phyloP scores from a whole-genome alignment of 2,329 filamentous ascomycete genomes.

The Helotiales sp. region DNA sequence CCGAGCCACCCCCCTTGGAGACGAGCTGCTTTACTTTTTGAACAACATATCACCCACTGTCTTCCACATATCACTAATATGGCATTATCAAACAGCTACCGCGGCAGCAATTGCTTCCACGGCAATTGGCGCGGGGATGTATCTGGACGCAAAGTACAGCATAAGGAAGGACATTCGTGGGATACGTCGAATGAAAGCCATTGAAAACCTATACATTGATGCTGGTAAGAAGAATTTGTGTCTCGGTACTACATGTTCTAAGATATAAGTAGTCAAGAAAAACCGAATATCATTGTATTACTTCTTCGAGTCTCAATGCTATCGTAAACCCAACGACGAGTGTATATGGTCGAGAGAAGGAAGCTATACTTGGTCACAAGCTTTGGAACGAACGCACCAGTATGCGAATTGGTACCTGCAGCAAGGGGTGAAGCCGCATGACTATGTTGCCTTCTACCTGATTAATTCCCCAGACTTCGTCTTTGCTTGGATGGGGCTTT shows the following conservation, averaged over 20 bases:
- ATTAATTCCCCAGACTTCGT: slow-evolving; percentile 68
- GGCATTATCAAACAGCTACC: slow-evolving; percentile 13
- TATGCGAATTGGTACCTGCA: slow-evolving; percentile 63
- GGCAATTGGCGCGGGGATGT: slow-evolving; percentile 50
- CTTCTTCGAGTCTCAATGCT: slow-evolving; percentile 58
- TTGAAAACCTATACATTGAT: slow-evolving; percentile 46
- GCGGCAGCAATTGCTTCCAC: slow-evolving; percentile 33
- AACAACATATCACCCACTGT: not conserved
- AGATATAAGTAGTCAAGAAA: slow-evolving; percentile 36
- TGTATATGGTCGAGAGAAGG: slow-evolving; percentile 68
- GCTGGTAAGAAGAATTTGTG: slow-evolving; percentile 42
- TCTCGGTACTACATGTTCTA: not conserved
- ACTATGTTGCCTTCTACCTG: slow-evolving; percentile 67
- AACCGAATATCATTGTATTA: slow-evolving; percentile 64
- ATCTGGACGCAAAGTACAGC: slow-evolving; percentile 70
- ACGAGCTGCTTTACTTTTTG: not conserved
- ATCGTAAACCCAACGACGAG: slow-evolving; percentile 50
- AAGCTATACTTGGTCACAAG: slow-evolving; percentile 58
- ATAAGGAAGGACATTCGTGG: slow-evolving; percentile 58
- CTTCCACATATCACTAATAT: slow-evolving; percentile 12
- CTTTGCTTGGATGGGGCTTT: slow-evolving; percentile 63
- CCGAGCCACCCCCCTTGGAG: not conserved
- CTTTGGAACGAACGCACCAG: slow-evolving; percentile 56
- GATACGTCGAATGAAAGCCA: slow-evolving; percentile 45
- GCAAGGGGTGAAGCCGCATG: slow-evolving; percentile 56